Conservation (phyloP, 306 rosid genomes). For the Potentilla sterilis region DNA sequence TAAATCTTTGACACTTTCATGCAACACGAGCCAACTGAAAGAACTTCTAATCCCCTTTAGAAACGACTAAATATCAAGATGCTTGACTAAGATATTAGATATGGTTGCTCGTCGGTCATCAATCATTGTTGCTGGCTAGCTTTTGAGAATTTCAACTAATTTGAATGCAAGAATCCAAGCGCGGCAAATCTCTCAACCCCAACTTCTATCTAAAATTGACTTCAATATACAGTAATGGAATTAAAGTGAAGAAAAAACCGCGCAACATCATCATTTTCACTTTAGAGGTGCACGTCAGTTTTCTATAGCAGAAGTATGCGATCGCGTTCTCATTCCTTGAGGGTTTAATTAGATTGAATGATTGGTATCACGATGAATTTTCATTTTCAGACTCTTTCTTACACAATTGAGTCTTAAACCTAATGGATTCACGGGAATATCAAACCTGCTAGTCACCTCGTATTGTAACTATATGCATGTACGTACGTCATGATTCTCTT, state of each 20-base stretch:
- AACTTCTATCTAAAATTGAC: background rate
- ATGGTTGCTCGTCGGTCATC: background rate
- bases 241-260: background rate
- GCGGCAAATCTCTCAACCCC: background rate
- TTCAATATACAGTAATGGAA: background rate
- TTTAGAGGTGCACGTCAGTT: background rate
- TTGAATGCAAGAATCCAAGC: background rate
- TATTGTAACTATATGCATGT: too few relatives aligned
- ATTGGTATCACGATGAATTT: background rate
- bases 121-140: background rate
- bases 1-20: background rate
- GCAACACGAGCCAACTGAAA: background rate
- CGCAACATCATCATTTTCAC: background rate
- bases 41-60: background rate
- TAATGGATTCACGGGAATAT: too few relatives aligned
- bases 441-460: too few relatives aligned
- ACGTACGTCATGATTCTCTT: too few relatives aligned
- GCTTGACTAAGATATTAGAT: background rate
- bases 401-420: too few relatives aligned
- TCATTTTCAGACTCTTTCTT: too few relatives aligned
- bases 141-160: background rate
- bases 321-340: background rate
- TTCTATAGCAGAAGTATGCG: background rate
- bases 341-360: background rate
- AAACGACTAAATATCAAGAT: background rate